A percentile compares a stretch with the other conserved stretches of the same genome.
Conservation (phyloP, 208 protist genomes). For the Crithidia acanthocephali region DNA sequence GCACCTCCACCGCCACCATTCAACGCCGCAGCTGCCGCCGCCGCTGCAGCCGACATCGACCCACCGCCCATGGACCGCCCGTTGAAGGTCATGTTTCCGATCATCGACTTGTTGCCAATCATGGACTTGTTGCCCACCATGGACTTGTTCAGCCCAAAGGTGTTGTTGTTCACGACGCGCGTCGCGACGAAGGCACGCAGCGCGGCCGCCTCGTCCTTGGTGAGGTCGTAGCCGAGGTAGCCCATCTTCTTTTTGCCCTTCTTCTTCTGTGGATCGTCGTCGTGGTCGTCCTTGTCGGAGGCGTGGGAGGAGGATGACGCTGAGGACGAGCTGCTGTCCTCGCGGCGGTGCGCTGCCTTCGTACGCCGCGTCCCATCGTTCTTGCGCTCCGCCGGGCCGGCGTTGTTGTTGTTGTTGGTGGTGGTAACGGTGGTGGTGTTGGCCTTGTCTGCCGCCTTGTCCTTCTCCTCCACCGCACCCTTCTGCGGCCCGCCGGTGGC, state of each 20-base stretch:
- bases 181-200: constrained; percentile 58
- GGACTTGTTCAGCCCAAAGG: constrained; percentile 22
- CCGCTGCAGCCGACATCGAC: constrained; percentile 1
- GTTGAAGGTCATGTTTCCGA: constrained; percentile 17
- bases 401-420: not conserved
- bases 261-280: constrained; percentile 7
- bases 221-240: constrained; percentile 86
- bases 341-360: constrained; percentile 2
- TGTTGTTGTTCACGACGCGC: constrained; percentile 27
- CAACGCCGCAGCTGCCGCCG: constrained; percentile 16
- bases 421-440: too few relatives aligned
- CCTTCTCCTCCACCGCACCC: not conserved
- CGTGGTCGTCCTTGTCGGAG: constrained; percentile 2
- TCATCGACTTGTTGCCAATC: constrained; percentile 17
- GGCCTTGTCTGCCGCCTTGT: constrained; percentile 6
- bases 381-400: constrained; percentile 1
- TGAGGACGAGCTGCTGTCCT: not conserved
- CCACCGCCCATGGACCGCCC: not conserved
- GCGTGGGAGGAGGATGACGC: not conserved
- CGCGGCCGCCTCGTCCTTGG: constrained; percentile 68
- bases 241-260: constrained; percentile 64
- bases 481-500: constrained; percentile 6
- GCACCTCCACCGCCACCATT: not conserved
- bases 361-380: not conserved
- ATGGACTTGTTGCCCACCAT: constrained; percentile 23